Conservation (phyloP, 208 protist species). For the Vickermania spadyakhi region DNA sequence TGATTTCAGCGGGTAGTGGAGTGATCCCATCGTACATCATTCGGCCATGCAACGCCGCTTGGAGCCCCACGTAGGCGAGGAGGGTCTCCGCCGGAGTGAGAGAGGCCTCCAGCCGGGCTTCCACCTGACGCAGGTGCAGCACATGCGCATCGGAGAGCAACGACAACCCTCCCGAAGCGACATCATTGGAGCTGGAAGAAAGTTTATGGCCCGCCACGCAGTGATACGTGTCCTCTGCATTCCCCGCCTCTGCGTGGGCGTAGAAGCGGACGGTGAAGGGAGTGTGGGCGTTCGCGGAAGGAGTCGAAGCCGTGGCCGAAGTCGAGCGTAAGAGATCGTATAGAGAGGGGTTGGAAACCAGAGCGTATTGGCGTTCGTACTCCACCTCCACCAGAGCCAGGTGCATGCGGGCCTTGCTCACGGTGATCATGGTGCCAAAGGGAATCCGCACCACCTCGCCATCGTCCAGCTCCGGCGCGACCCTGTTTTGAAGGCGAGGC, state of each 20-base stretch:
- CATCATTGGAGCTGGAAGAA: not conserved
- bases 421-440: slow-evolving; percentile 59
- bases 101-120: slow-evolving; percentile 17
- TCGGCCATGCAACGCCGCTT: slow-evolving; percentile 38
- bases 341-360: not conserved
- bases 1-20: not conserved
- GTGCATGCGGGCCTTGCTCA: slow-evolving; percentile 47
- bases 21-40: slow-evolving; percentile 9
- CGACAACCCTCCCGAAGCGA: not conserved
- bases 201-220: not conserved
- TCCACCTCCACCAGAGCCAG: slow-evolving; percentile 51
- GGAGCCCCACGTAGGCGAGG: slow-evolving; percentile 54
- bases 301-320: not conserved
- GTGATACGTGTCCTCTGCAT: not conserved
- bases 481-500: no score
- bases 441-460: slow-evolving; percentile 51
- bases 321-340: not conserved
- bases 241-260: not conserved
- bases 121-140: slow-evolving; percentile 14
- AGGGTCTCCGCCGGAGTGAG: slow-evolving; percentile 62
- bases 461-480: slow-evolving; percentile 14
- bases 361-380: slow-evolving; percentile 4
- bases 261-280: slow-evolving; percentile 14
- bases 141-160: not conserved
- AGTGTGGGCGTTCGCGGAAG: not conserved